A percentile compares a stretch with the other conserved stretches of the same genome.
phyloP scores from a whole-genome alignment of 2,329 filamentous ascomycete species.

The Sarocladium brachiariae region DNA sequence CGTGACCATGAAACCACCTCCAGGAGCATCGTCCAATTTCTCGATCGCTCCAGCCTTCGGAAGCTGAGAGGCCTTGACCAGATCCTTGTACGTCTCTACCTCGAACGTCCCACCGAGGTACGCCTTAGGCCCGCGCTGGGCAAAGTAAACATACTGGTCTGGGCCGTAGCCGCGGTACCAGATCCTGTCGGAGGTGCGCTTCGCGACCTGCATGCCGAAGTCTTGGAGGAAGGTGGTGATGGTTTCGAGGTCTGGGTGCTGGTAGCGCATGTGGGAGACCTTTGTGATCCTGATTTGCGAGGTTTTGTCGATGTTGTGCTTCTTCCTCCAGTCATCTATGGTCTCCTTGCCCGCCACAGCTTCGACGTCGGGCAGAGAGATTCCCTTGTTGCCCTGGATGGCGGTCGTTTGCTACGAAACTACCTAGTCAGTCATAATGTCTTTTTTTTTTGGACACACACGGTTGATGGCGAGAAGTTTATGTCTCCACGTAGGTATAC shows the following conservation, averaged over 20 bases:
- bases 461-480: too few species aligned
- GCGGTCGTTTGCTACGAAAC: too few species aligned
- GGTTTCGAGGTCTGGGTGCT: conserved; percentile 12
- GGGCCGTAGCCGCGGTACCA: conserved; percentile 13
- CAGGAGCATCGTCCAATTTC: conserved; percentile 11
- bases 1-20: conserved; percentile 12
- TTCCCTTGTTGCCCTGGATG: too few species aligned
- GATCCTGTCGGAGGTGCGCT: conserved; percentile 2
- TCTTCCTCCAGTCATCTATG: not conserved
- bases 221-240: conserved; percentile 11
- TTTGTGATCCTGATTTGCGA: conserved; percentile 11
- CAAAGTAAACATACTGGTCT: conserved; percentile 13
- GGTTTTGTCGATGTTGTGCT: conserved; percentile 5
- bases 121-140: conserved; percentile 8
- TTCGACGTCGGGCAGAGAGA: too few species aligned
- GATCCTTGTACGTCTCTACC: conserved; percentile 11
- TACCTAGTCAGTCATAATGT: too few species aligned
- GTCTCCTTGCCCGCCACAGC: too few species aligned
- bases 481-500: too few species aligned
- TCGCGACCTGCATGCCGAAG: too few species aligned
- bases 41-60: conserved; percentile 8
- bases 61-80: conserved; percentile 10
- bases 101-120: conserved; percentile 13
- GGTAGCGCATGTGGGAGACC: conserved; percentile 13
- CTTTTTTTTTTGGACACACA: too few species aligned